phyloP scores from a whole-genome alignment of 257 asterid genomes.

The Knoxia roxburghii region DNA sequence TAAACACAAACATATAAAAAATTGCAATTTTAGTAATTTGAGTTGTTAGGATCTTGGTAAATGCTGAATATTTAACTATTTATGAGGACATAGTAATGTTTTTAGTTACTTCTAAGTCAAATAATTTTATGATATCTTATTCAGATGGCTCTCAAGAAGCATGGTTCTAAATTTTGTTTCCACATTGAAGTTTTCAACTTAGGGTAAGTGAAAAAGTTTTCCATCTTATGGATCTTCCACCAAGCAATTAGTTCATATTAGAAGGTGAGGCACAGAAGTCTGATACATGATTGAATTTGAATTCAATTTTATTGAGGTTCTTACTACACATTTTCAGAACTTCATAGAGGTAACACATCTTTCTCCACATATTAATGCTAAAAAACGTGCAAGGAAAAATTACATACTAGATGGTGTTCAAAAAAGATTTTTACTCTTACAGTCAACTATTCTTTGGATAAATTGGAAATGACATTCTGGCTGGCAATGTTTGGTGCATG shows the following conservation, averaged over 20 bases:
- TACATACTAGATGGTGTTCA: background rate
- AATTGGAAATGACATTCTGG: constrained; percentile 1
- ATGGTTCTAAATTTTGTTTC: no score
- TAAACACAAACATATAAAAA: no score
- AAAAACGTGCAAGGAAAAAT: background rate
- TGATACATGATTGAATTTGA: background rate
- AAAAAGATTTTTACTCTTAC: background rate
- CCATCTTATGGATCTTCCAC: constrained; percentile 63
- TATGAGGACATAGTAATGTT: no score
- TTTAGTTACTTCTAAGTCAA: no score
- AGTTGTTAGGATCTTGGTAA: no score
- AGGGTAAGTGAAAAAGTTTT: constrained; percentile 98
- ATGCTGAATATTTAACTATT: no score
- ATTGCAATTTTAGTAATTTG: no score
- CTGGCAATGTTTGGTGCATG: constrained; percentile 10
- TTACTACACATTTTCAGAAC: background rate
- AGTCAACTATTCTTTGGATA: background rate
- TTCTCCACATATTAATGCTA: no score
- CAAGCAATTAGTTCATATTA: constrained; percentile 64
- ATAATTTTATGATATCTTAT: no score
- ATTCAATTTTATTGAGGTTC: constrained; percentile 7
- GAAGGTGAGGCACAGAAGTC: constrained; percentile 40
- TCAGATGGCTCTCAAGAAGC: no score
- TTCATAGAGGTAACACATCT: background rate
- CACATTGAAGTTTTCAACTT: no score